A percentile compares a stretch with the other conserved stretches of the same genome.
phyloP scores from a whole-genome alignment of 805 yeast genomes.

The Starmerella lactis-condensi region DNA sequence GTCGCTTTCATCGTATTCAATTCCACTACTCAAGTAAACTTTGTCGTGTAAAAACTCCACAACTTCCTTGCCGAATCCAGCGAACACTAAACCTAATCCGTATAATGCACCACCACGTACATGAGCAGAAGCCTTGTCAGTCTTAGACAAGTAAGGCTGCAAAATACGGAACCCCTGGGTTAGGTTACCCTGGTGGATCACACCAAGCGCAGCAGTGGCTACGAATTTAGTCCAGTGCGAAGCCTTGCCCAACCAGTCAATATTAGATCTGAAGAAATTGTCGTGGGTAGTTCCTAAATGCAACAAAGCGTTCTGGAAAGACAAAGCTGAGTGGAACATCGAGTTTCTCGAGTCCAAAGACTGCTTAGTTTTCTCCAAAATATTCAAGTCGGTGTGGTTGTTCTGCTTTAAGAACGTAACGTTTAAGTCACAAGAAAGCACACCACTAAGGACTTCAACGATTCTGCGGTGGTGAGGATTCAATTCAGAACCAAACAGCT shows the following conservation, averaged over 20 bases:
- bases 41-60: slow-evolving; percentile 52
- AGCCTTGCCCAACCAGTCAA: slow-evolving; percentile 96
- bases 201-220: slow-evolving; percentile 96
- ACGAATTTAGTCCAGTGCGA: slow-evolving; percentile 95
- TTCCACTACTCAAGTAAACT: slow-evolving; percentile 27
- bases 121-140: slow-evolving; percentile 49
- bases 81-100: slow-evolving; percentile 83
- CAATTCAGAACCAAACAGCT: slow-evolving; percentile 18
- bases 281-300: slow-evolving; percentile 95
- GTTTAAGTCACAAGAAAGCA: slow-evolving; percentile 84
- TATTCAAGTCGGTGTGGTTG: slow-evolving; percentile 68
- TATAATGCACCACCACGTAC: slow-evolving; percentile 90
- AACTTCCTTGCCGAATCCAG: slow-evolving; percentile 86
- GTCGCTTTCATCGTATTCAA: slow-evolving; percentile 32
- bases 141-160: slow-evolving; percentile 79
- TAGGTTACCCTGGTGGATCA: slow-evolving; percentile 84
- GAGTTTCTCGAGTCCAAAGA: slow-evolving; percentile 81
- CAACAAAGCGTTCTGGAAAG: slow-evolving; percentile 84
- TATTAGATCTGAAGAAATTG: slow-evolving; percentile 69
- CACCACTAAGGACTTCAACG: slow-evolving; percentile 62
- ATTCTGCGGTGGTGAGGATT: slow-evolving; percentile 27
- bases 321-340: slow-evolving; percentile 85
- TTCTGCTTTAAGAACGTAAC: slow-evolving; percentile 73
- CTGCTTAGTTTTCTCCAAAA: slow-evolving; percentile 64
- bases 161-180: slow-evolving; percentile 75